A percentile compares a stretch with the other conserved stretches of the same genome.
These are phyloP conservation scores for Thalassiosira hispida DNA, from an alignment of 352 stramenopile species.

Conservation along the genomic window DNA sequence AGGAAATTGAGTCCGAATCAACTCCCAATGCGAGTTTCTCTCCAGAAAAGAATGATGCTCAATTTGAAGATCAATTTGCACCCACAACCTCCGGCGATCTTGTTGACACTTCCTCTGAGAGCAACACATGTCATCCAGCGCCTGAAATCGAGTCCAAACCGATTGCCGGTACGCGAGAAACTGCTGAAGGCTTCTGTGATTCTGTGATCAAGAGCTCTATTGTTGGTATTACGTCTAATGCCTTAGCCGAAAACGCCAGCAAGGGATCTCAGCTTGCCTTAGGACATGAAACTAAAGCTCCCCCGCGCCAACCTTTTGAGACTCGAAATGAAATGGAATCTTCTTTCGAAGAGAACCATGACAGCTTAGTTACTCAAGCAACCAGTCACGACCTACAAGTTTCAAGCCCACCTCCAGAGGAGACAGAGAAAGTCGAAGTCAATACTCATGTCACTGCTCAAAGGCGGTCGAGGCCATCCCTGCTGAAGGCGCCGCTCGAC, in stretches of 20 bases:
- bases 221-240: constrained; percentile 4
- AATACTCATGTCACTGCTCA: constrained; percentile 1
- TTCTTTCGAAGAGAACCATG: constrained; percentile 7
- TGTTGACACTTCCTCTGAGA: constrained; percentile 8
- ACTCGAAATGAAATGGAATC: constrained; percentile 2
- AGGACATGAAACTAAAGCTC: neutral
- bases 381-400: neutral
- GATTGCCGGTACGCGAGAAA: neutral
- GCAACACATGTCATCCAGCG: neutral
- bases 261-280: constrained; percentile 11
- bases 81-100: neutral
- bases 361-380: neutral
- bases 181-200: constrained; percentile 13
- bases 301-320: neutral
- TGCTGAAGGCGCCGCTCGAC: neutral
- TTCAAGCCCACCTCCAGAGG: neutral
- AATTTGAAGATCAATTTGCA: neutral
- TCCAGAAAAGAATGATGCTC: neutral
- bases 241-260: neutral
- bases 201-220: neutral
- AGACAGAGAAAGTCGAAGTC: neutral
- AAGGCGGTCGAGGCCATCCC: constrained; percentile 2
- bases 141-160: neutral
- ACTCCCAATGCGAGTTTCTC: neutral
- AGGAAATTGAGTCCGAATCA: neutral